Percentiles rank a stretch among this genome's conserved stretches.
Conservation (phyloP, 2,329 filamentous ascomycete species). For the Atkinsonella hypoxylon region DNA sequence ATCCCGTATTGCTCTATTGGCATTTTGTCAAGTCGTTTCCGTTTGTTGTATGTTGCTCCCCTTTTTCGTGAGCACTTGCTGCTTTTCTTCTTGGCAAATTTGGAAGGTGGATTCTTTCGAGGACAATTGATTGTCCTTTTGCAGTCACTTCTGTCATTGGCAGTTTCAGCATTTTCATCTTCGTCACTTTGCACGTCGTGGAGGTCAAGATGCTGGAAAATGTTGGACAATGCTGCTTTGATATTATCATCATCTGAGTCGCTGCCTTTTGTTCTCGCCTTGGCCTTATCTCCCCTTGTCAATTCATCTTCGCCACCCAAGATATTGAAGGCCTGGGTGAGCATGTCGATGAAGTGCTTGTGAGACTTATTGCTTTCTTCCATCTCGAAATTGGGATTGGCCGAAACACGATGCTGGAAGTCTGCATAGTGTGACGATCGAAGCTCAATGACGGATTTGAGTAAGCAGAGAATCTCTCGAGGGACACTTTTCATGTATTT, state of each 20-base stretch:
- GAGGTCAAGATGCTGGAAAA: neutral
- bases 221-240: neutral
- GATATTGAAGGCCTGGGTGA: constrained; percentile 23
- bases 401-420: constrained; percentile 21
- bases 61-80: neutral
- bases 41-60: neutral
- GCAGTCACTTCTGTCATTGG: neutral
- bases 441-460: constrained; percentile 27
- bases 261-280: neutral
- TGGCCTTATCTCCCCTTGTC: neutral
- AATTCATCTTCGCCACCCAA: constrained; percentile 21
- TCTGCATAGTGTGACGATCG: constrained; percentile 15
- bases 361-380: constrained; percentile 27
- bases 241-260: neutral
- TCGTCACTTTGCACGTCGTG: neutral
- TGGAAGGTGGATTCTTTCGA: neutral
- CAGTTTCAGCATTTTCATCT: neutral
- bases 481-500: constrained; percentile 22
- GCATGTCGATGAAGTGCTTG: constrained; percentile 29
- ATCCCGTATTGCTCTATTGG: constrained; percentile 11
- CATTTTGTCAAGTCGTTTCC: constrained; percentile 3
- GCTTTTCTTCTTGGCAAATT: neutral
- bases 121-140: neutral
- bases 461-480: constrained; percentile 20
- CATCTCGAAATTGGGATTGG: constrained; percentile 22